phyloP scores from a whole-genome alignment of 805 yeast species.

The Yarrowia keelungensis region DNA sequence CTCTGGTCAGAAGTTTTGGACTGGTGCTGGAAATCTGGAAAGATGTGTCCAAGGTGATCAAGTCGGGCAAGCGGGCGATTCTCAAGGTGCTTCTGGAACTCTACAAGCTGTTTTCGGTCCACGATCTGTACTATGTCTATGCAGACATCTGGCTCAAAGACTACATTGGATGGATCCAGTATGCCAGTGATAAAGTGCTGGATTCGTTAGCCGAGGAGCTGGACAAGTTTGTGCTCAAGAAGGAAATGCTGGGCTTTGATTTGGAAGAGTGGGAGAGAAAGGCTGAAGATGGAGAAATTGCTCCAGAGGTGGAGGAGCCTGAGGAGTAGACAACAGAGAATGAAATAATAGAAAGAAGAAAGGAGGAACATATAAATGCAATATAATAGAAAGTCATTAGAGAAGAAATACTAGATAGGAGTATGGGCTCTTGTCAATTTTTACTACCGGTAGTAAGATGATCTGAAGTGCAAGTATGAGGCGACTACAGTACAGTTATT shows the following conservation, averaged over 20 bases:
- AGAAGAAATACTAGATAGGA: too few species aligned
- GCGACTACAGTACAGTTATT: too few species aligned
- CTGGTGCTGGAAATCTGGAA: conserved; percentile 71
- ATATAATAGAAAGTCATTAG: too few species aligned
- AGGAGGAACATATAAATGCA: too few species aligned
- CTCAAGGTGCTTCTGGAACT: conserved; percentile 65
- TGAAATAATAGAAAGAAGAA: neutral
- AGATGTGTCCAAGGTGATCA: conserved; percentile 69
- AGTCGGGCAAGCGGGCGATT: conserved; percentile 73
- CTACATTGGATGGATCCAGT: conserved; percentile 71
- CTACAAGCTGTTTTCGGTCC: conserved; percentile 68
- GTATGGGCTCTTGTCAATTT: too few species aligned
- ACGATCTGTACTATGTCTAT: conserved; percentile 85
- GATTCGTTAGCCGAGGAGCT: conserved; percentile 73
- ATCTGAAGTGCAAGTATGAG: too few species aligned
- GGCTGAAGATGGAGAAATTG: conserved; percentile 38
- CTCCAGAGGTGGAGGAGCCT: neutral
- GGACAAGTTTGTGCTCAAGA: conserved; percentile 46
- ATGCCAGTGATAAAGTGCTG: conserved; percentile 64
- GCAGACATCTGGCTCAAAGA: conserved; percentile 80
- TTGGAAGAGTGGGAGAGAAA: conserved; percentile 44
- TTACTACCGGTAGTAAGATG: too few species aligned
- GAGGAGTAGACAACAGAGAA: neutral
- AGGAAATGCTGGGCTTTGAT: conserved; percentile 44
- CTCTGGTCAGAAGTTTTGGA: conserved; percentile 75